A percentile compares a stretch with the other conserved stretches of the same genome.
Evolutionary conservation across 2,329 filamentous ascomycete species (phyloP).

Genomic region (Monilinia fructicola): DNA sequence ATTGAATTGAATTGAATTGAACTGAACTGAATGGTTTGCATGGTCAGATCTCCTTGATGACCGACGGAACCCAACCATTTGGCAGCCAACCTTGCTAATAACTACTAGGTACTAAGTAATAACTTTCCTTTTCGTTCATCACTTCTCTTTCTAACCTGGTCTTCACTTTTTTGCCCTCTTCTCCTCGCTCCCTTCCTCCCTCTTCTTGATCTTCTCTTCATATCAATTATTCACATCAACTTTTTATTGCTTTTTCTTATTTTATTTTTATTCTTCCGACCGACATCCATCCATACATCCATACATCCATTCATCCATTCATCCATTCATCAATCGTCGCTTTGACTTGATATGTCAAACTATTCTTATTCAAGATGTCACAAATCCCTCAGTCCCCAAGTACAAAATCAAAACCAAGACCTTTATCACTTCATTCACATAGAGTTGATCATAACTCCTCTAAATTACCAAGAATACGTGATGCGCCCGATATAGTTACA

Average conservation of each 20-base stretch:
- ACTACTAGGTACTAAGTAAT: no score
- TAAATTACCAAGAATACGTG: conserved; percentile 26
- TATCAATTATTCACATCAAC: not conserved
- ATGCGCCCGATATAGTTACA: conserved; percentile 22
- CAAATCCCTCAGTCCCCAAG: conserved; percentile 19
- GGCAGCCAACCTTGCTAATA: no score
- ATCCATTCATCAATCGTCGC: not conserved
- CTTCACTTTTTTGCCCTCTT: not conserved
- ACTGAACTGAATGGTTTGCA: not conserved
- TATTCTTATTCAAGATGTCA: conserved; percentile 24
- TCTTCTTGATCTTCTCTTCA: not conserved
- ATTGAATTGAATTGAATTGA: not conserved
- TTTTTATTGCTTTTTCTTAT: conserved; percentile 1
- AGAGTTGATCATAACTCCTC: conserved; percentile 25
- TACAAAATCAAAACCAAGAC: conserved; percentile 17
- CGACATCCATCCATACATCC: no score
- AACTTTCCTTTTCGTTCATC: no score
- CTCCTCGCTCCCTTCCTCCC: not conserved
- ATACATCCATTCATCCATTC: no score
- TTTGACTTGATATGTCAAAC: conserved; percentile 21
- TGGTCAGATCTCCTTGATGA: not conserved
- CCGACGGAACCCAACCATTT: no score
- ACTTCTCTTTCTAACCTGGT: not conserved
- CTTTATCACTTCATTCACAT: conserved; percentile 24
- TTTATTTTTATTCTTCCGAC: not conserved